Base-by-base conservation (phyloP, 139 green algal species). In the Tetradesmus lagerheimii region DNA sequence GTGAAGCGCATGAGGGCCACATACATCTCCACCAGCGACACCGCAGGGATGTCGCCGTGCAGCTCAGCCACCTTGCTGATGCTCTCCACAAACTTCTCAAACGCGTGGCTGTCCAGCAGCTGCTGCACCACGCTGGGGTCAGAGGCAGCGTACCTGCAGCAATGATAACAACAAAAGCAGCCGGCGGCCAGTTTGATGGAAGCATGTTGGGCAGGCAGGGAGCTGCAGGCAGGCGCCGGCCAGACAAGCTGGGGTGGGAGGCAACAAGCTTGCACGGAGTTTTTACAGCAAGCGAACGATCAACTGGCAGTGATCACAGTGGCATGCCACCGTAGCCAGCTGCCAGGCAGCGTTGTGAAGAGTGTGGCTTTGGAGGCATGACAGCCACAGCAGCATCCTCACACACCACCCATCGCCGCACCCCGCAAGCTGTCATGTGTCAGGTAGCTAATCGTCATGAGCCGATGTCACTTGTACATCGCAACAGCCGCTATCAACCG, bases 1-100 rank as follows among this genome's bases (percentile, higher is more conserved):
- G 94, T 95, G 92, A 99, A 99, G 41, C 90, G 88, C 91, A 98
- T 91, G 62, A 99, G 92, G 15, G 96, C 96, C 11, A 93, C 93
- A 91, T 98, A 97, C 91, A 99, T 97, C 47, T 96, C 95, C 43
- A 97, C 95, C 90, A 64, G 94, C 89, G 31, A 62, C 11, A 86
- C 57, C 11, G 87, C 57, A 43, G 87, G 78, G 93, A 98, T 97
- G 57, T 97, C 94, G 0, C 89, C 62, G 47, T 98, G 95, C 47
- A 93, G 90, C 80, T 94, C 93, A 27, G 95, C 90, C 5, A 95
- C 92, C 84, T 95, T 94, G 35, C 89, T 86, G 0, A 95, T 95
- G 41, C 93, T 92, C 8, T 66, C 87, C 66, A 89, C 94, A 76
- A 99, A 94, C 90, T 97, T 96, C 25, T 83, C 88, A 93, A 99